phyloP scores from a whole-genome alignment of 2,329 filamentous ascomycete genomes.

The Diaporthe vexans region DNA sequence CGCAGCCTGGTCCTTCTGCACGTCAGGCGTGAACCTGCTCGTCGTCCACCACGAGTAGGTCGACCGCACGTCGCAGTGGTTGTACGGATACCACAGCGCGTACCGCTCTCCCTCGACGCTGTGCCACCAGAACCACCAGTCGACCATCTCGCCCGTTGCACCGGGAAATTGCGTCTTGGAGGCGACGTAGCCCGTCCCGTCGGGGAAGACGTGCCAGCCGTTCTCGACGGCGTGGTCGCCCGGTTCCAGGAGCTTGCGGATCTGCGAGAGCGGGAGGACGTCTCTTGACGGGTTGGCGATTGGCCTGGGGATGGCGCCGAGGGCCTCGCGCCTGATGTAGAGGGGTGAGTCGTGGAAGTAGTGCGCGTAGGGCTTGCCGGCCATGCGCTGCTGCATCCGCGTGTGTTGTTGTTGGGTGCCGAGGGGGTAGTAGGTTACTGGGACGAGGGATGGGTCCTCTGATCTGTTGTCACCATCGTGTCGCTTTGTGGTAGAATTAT shows the following conservation, averaged over 20 bases:
- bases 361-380: conserved; percentile 39
- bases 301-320: conserved; percentile 37
- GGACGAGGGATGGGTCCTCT: conserved; percentile 25
- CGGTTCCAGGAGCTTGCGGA: conserved; percentile 37
- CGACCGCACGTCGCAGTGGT: conserved; percentile 37
- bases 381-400: conserved; percentile 31
- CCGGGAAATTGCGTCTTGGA: conserved; percentile 41
- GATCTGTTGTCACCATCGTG: conserved; percentile 23
- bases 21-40: conserved; percentile 2
- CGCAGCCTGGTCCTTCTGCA: background rate
- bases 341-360: conserved; percentile 37
- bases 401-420: conserved; percentile 32
- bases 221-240: conserved; percentile 41
- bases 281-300: conserved; percentile 31
- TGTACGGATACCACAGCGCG: conserved; percentile 42
- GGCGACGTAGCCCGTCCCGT: conserved; percentile 42
- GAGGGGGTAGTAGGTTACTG: conserved; percentile 42
- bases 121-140: conserved; percentile 46
- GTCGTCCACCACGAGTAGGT: conserved; percentile 11
- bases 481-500: background rate
- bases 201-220: conserved; percentile 40
- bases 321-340: conserved; percentile 37
- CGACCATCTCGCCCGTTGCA: conserved; percentile 41
- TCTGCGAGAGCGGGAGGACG: conserved; percentile 34
- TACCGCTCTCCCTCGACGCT: conserved; percentile 42